Percentiles rank a stretch among this genome's conserved stretches.
Conservation (phyloP, 1,139 yeast species). For the Kurtzmaniella quercitrusa region DNA sequence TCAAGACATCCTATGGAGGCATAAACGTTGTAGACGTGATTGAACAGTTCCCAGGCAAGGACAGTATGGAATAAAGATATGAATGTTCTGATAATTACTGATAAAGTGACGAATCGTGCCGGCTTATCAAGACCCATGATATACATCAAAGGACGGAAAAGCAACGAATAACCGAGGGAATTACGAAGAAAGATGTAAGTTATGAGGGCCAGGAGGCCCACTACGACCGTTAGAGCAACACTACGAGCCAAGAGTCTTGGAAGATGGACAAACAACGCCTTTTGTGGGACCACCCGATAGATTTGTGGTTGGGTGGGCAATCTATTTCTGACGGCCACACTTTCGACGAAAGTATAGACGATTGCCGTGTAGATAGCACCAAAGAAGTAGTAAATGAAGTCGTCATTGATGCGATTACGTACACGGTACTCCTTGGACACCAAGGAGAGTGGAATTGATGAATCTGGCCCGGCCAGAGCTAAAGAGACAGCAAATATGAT, state of each 20-base stretch:
- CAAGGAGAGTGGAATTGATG: constrained; percentile 28
- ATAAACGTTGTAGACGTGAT: constrained; percentile 66
- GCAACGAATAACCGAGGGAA: not conserved
- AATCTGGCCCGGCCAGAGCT: constrained; percentile 25
- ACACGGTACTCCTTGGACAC: constrained; percentile 47
- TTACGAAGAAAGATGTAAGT: not conserved
- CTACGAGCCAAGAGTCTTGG: constrained; percentile 36
- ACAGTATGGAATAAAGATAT: constrained; percentile 34
- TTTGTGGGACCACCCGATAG: constrained; percentile 37
- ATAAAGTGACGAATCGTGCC: constrained; percentile 25
- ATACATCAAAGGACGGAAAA: constrained; percentile 11
- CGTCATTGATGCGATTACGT: constrained; percentile 58
- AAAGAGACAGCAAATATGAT: constrained; percentile 29
- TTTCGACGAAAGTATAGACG: constrained; percentile 50
- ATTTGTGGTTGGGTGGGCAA: constrained; percentile 45
- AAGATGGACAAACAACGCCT: constrained; percentile 26
- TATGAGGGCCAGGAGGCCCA: constrained; percentile 12
- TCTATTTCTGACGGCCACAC: constrained; percentile 57
- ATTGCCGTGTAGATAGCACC: constrained; percentile 36
- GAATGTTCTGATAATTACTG: constrained; percentile 34
- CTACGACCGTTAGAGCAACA: constrained; percentile 26
- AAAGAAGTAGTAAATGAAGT: constrained; percentile 51
- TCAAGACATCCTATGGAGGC: constrained; percentile 81
- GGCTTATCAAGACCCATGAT: constrained; percentile 34
- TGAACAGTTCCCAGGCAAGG: constrained; percentile 57